Evolutionary conservation across 2,329 filamentous ascomycete genomes (phyloP).

Genomic region (Phialophora expanda): DNA sequence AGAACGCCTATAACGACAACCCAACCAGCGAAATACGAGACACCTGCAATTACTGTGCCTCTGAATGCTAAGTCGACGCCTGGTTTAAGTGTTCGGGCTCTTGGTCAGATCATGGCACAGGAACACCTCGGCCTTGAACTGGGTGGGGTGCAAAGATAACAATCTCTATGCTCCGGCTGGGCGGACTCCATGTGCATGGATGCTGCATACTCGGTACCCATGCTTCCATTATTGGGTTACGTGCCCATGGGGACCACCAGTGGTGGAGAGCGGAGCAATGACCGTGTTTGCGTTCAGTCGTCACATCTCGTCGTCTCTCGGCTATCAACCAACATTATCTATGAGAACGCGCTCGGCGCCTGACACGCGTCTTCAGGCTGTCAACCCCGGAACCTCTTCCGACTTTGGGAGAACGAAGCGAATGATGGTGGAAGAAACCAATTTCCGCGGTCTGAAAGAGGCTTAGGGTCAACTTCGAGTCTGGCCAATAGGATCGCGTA

Average conservation of each 20-base stretch:
- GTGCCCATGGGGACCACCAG: neutral
- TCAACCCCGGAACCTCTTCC: slow-evolving; percentile 2
- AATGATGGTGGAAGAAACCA: slow-evolving; percentile 16
- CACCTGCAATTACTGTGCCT: neutral
- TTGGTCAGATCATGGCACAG: neutral
- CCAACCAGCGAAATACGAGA: neutral
- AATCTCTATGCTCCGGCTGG: neutral
- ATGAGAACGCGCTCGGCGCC: slow-evolving; percentile 4
- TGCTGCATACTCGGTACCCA: neutral
- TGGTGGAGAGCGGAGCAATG: neutral
- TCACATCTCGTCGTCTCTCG: neutral
- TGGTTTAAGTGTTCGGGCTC: neutral
- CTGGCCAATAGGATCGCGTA: slow-evolving; percentile 14
- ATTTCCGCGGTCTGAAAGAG: slow-evolving; percentile 20
- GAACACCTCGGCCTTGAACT: neutral
- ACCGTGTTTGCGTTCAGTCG: neutral
- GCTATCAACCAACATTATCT: neutral
- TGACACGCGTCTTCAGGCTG: slow-evolving; percentile 12
- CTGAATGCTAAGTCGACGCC: neutral
- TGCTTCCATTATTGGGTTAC: neutral
- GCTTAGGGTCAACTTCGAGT: slow-evolving; percentile 6
- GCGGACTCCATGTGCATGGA: neutral
- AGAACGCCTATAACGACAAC: neutral
- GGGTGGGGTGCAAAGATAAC: neutral
- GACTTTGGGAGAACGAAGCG: slow-evolving; percentile 7